Conservation (phyloP, 1,139 yeast genomes). For the Yamadazyma dushanensis region DNA sequence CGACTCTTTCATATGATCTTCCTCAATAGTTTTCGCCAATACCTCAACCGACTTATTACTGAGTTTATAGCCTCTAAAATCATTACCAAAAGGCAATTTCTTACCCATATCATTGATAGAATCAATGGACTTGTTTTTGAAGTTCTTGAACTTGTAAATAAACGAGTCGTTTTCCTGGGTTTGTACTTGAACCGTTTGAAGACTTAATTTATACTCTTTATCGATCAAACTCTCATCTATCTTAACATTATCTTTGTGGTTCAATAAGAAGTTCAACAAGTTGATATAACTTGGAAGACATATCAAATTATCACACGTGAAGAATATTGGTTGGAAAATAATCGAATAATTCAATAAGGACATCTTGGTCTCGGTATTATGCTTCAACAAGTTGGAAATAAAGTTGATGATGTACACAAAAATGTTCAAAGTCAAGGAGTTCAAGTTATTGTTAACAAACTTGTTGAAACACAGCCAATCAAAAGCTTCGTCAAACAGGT, state of each 20-base stretch:
- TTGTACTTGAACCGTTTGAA: conserved; percentile 1
- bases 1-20: conserved; percentile 2
- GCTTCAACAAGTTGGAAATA: conserved; percentile 11
- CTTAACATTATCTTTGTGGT: conserved; percentile 6
- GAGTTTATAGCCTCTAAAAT: conserved; percentile 13
- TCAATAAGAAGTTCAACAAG: conserved; percentile 13
- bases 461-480: conserved; percentile 16
- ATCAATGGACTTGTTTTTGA: conserved; percentile 18
- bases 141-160: conserved; percentile 16
- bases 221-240: conserved; percentile 8
- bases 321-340: conserved; percentile 20
- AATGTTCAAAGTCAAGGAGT: conserved; percentile 10
- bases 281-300: conserved; percentile 17
- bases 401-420: conserved; percentile 16
- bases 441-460: conserved; percentile 12
- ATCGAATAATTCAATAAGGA: conserved; percentile 18
- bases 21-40: conserved; percentile 7
- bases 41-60: conserved; percentile 12
- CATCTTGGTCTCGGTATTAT: conserved; percentile 17
- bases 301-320: conserved; percentile 15
- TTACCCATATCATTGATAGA: conserved; percentile 15
- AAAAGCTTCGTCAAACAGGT: conserved; percentile 8
- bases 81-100: conserved; percentile 8
- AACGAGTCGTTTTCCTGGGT: conserved; percentile 4
- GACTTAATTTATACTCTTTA: conserved; percentile 6